Evolutionary conservation across 116 monocot genomes (phyloP), one percentile per base, ranked within the genome.

Genomic region (Trichopus zeylanicus): DNA sequence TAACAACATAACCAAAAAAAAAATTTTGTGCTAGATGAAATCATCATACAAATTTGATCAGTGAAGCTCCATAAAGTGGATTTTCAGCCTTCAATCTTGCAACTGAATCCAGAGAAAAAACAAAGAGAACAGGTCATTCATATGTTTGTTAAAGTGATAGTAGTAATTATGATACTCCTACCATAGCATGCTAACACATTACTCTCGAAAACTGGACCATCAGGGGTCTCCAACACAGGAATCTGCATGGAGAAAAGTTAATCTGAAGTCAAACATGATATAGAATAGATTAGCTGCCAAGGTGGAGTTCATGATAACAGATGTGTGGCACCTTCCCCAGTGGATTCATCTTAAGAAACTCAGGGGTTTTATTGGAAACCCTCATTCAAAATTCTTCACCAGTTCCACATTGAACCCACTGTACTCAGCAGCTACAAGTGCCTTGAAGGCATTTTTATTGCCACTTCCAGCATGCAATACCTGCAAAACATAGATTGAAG

Each of bases 261-360:
- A 27, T 18, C 29, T 11, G 28, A 16, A 7, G 2, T 32, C 16
- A 16, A 52, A 12, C 16, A 47, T 4, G 0, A 42, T 51, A 11
- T 12, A 21, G 3, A 35, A 28, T 16, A 48, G 13, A n/a, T 26
- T 3, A 26, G 21, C 15, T 25, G 29, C 24, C 23, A 39, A 10
- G 27, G 7, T 19, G 7, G 13, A 29, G 7, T 25, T 55, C 7
- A n/a, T 51, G 22, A 21, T 16, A 23, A 12, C 21, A 26, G 11
- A 35, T 59, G 3, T 6, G 7, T 9, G 6, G 13, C 8, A 33
- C 32, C 32, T 87, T 92, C 25, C 92, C 92, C 10, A 87, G 3
- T 4, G 92, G 92, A 64, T 92, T 92, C 87, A 92, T 87, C 64
- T 87, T 81, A 53, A 81, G 75, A 67, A 87, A 92, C 26, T 92